phyloP scores from a whole-genome alignment of 2,329 filamentous ascomycete genomes.

The Beauveria caledonica region DNA sequence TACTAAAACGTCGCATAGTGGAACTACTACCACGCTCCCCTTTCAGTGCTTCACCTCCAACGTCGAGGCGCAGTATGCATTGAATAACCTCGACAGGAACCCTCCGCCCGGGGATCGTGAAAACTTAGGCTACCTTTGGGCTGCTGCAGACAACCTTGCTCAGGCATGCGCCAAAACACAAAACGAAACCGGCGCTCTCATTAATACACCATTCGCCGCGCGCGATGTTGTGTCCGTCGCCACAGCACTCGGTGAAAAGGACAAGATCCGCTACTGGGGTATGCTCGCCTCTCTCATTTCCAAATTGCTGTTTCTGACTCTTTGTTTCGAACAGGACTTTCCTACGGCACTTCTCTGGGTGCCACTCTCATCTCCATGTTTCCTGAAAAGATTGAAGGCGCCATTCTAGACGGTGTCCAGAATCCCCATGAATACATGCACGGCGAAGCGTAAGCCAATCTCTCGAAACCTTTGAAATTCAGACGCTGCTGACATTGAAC shows the following conservation, averaged over 20 bases:
- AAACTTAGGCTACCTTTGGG: slow-evolving; percentile 16
- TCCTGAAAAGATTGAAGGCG: slow-evolving; percentile 30
- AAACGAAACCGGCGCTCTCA: slow-evolving; percentile 17
- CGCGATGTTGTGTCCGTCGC: slow-evolving; percentile 30
- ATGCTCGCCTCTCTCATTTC: background rate
- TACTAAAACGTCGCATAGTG: slow-evolving; percentile 1
- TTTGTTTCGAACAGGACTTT: slow-evolving; percentile 16
- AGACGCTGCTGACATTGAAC: background rate
- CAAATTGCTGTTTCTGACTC: background rate
- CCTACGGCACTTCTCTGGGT: slow-evolving; percentile 33
- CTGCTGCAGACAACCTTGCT: slow-evolving; percentile 12
- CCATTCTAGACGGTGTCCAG: slow-evolving; percentile 30
- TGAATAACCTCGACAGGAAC: background rate
- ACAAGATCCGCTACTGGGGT: slow-evolving; percentile 26
- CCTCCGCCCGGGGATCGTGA: slow-evolving; percentile 12
- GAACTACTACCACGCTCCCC: slow-evolving; percentile 17
- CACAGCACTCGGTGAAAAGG: slow-evolving; percentile 25
- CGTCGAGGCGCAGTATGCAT: background rate
- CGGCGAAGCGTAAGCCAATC: slow-evolving; percentile 11
- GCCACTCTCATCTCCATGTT: slow-evolving; percentile 32
- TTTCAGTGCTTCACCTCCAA: slow-evolving; percentile 16
- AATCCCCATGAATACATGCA: slow-evolving; percentile 27
- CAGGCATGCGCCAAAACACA: slow-evolving; percentile 18
- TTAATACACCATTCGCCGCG: slow-evolving; percentile 25
- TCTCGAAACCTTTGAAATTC: too few species aligned